Evolutionary conservation across 1,284 basidiomycete genomes (phyloP), one percentile per base, ranked within the genome.

Genomic region (Volvariella volvacea): DNA sequence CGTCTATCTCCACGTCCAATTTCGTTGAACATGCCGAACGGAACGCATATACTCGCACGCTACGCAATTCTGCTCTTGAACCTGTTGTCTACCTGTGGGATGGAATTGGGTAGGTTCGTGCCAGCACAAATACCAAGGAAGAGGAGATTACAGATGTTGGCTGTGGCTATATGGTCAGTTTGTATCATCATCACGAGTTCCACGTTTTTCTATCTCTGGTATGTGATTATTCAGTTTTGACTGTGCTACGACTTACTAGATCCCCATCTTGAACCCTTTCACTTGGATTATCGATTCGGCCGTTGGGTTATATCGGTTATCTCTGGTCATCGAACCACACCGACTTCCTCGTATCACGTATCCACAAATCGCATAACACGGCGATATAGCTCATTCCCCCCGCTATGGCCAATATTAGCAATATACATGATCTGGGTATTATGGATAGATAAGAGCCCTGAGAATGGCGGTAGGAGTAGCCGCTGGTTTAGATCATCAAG

Each of bases 91-190:
- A n/a, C n/a, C n/a, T n/a, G n/a, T n/a, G n/a, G n/a, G n/a, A n/a
- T n/a, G 9, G 30, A 31, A 31, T 36, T 15, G 34, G 6, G 14
- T 49, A 88, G 85, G 43, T 88, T 86, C 53, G 85, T 78, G 2
- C 86, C 85, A 0, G 71, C 80, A 10, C 73, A 74, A 56, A 80
- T 92, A 51, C 88, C 88, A n/a, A 71, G 79, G 46, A 81, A 80
- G 59, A 74, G 92, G 49, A 74, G 92, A 53, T 62, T 94, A 45
- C 91, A 95, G 68, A 94, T 87, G 46, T 70, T 90, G 44, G 85
- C 79, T 0, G 94, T 99, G 33, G 86, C 93, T 9, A 56, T 84
- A 42, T 97, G 91, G 92, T 88, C 88, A 12, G 75, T 87, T 9
- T 70, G 85, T 56, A 80, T 97, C 42, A 79, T 89, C 2, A 71